Base-by-base conservation (phyloP, 1,139 yeast species). In the Nakaseomyces sp. region DNA sequence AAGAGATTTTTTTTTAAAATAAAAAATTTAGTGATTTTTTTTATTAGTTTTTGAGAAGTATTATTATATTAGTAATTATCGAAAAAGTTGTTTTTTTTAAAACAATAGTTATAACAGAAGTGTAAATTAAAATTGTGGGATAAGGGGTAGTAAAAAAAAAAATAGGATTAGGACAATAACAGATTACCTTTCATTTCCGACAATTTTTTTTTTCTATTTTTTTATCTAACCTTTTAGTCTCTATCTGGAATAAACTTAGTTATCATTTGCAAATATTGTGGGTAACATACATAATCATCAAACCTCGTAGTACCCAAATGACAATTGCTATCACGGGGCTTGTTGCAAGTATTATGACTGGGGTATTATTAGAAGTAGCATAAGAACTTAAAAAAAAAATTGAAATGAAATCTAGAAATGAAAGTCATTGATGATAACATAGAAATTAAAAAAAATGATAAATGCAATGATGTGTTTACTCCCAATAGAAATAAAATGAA, bases 1-100 rank as follows among this genome's bases (percentile, higher is more conserved):
- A 26, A 26, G 30, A 26, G n/a, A n/a, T n/a, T n/a, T n/a, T n/a
- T n/a, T n/a, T n/a, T n/a, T 26, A 3, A 26, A n/a, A n/a, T 29
- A 29, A 15, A 7, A 29, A 29, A 15, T 13, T 6, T 15, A 29
- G 18, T 7, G 33, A 16, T 15, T 32, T 17, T n/a, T n/a, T 32
- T 32, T 32, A 18, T 32, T 32, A 19, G 24, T 18, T 32, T 32
- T 18, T 32, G n/a, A 12, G 18, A 17, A 32, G 8, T 22, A 32
- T 32, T 32, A 32, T 32, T 32, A 32, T 32, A 32, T 32, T 32
- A 32, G 24, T 18, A 32, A 32, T 32, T 32, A 32, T 32, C 36
- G 12, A 32, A 32, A 29, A 13, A 29, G 10, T 4, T 5, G 32
- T 29, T 6, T 10, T 26, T 2, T 22, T 26, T 4, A 13, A 13